Evolutionary conservation across 2,329 filamentous ascomycete species (phyloP), one percentile per base, ranked within the genome.

Genomic region (Corinectria fuckeliana): DNA sequence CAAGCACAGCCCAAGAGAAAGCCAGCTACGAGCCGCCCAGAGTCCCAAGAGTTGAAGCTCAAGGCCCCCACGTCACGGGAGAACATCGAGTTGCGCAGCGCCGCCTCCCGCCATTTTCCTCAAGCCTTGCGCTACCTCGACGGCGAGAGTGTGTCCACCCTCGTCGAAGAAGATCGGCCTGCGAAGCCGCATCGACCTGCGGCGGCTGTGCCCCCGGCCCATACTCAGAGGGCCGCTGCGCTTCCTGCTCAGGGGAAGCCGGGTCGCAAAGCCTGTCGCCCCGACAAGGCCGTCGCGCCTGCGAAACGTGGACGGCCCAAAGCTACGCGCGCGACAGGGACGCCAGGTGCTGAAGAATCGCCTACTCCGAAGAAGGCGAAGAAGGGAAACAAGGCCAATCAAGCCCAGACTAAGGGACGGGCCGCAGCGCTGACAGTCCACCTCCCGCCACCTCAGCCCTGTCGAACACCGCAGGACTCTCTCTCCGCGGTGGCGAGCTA

Each of bases 131-230:
- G 21, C 4, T 23, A 20, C 26, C 28, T 56, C 18, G 10, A 11
- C 1, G 64, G 59, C 5, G 7, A 14, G 6, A 14, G 42, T 9
- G 26, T 49, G 4, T 54, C 38, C 7, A 67, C 65, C n/a, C 26
- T 63, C 3, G 34, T 66, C 5, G 65, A 67, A 28, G 49, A 67
- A 32, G 39, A 44, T 1, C 49, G 64, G 30, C 6, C 9, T 8
- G 50, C 58, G 4, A 18, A 28, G 4, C 28, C 38, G 1, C n/a
- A 7, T 13, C 38, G 8, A 5, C 21, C 16, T 0, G 54, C 49
- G 7, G 54, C 56, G 9, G 50, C 41, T 10, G 50, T 50, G 1
- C 28, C 13, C 3, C 48, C 39, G 4, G 14, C 41, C 8, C 50
- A 28, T 6, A 21, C 25, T 16, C 5, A 8, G 23, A 25, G n/a